Evolutionary conservation across 2,329 filamentous ascomycete species (phyloP), one percentile per base, ranked within the genome.

Genomic region (Apiospora sp.): DNA sequence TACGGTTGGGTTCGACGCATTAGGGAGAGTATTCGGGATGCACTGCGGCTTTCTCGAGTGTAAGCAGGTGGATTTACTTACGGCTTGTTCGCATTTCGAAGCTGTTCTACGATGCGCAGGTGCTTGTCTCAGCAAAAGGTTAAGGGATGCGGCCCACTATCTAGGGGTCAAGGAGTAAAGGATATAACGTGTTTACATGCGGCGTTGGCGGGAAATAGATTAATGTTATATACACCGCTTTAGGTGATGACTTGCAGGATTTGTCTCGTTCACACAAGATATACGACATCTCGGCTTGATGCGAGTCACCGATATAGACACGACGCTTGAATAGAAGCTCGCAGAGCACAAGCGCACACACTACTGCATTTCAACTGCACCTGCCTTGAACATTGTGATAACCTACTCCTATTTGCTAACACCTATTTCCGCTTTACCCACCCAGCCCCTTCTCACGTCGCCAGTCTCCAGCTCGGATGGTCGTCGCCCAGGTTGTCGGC

Each of bases 401-500:
- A 12, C 30, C 30, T 37, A 7, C 54, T 58, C 3, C n/a, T 64
- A 64, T 24, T 10, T 64, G 51, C 16, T 30, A 24, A 24, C 48
- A 30, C 16, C 4, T 64, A 19, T n/a, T 14, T 22, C 58, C 19
- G 30, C 16, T 7, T 41, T 13, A 13, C 19, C 10, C 24, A 13
- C 19, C 10, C 24, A 12, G 34, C 2, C 7, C 54, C 30, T n/a
- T 68, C 19, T 61, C 51, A 71, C 30, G 61, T 72, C 22, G 72
- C 14, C 27, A 74, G 27, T 69, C 74, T 54, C 72, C 74, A 22
- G 70, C 71, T 54, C 3, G 87, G 87, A 78, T 88, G 86, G 73
- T 87, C 83, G 73, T 89, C 87, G 0, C 87, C 87, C 75, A 88
- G 80, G 73, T 88, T 88, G 67, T 84, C 82, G 44, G 81, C 79